phyloP scores from a whole-genome alignment of 768 basidiomycete genomes.

The Boletus barrowsii region DNA sequence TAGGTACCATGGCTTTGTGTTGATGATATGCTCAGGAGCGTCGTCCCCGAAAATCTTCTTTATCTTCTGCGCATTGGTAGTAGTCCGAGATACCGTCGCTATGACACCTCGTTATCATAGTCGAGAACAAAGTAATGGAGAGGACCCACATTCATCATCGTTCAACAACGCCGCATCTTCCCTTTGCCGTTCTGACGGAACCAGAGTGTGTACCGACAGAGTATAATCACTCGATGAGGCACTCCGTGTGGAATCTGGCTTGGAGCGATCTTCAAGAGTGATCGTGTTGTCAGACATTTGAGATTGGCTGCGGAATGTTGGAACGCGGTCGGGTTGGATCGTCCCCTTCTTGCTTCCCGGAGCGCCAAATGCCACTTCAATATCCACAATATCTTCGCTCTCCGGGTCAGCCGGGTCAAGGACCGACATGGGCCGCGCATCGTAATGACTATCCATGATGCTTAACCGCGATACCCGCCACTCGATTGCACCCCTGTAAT shows the following conservation, averaged over 20 bases:
- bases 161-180: conserved; percentile 21
- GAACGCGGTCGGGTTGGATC: conserved; percentile 20
- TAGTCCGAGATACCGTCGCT: conserved; percentile 24
- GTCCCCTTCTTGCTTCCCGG: conserved; percentile 34
- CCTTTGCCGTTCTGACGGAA: conserved; percentile 19
- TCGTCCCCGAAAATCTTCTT: conserved; percentile 65
- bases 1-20: conserved; percentile 77
- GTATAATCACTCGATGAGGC: conserved; percentile 24
- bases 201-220: conserved; percentile 24
- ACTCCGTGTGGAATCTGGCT: conserved; percentile 16
- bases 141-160: conserved; percentile 25
- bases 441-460: conserved; percentile 50
- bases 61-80: conserved; percentile 52
- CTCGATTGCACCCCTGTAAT: conserved; percentile 73
- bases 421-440: conserved; percentile 40
- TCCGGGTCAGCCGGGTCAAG: conserved; percentile 39
- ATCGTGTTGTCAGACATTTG: conserved; percentile 35
- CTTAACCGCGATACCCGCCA: conserved; percentile 74
- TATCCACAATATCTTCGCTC: conserved; percentile 54
- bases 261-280: conserved; percentile 28
- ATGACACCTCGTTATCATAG: conserved; percentile 1
- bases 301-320: conserved; percentile 32
- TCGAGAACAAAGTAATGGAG: not conserved
- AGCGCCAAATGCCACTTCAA: conserved; percentile 49
- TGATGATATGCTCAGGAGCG: conserved; percentile 44